A percentile compares a stretch with the other conserved stretches of the same genome.
Evolutionary conservation across 192 early-diverging fungal species (phyloP).

Genomic region (Coemansia interrupta): DNA sequence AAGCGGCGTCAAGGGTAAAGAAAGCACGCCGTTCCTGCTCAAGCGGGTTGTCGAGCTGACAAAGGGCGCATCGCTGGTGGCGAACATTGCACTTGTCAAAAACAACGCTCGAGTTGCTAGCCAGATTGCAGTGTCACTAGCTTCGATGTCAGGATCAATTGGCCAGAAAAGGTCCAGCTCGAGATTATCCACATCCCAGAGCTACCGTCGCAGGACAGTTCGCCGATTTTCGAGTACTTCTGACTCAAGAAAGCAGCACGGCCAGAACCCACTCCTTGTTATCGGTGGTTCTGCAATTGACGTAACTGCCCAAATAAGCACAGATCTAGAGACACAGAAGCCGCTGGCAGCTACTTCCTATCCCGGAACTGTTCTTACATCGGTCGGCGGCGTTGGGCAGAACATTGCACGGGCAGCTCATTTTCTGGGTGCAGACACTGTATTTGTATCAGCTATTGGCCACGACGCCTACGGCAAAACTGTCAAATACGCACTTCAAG

Average conservation of each 20-base stretch:
- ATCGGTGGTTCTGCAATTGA: constrained; percentile 87
- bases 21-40: constrained; percentile 91
- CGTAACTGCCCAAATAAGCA: constrained; percentile 52
- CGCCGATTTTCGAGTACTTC: neutral
- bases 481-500: constrained; percentile 54
- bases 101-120: constrained; percentile 85
- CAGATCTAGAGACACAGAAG: neutral
- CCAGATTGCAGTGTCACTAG: constrained; percentile 64
- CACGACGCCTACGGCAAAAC: constrained; percentile 63
- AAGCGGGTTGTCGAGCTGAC: constrained; percentile 81
- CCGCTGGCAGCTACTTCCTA: constrained; percentile 60
- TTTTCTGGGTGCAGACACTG: constrained; percentile 59
- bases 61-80: constrained; percentile 63
- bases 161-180: neutral
- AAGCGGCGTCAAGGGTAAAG: constrained; percentile 73
- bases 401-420: constrained; percentile 84
- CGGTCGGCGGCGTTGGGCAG: constrained; percentile 85
- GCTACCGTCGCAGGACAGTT: neutral
- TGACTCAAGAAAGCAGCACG: neutral
- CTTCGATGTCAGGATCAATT: constrained; percentile 17
- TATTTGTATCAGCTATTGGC: constrained; percentile 70
- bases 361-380: constrained; percentile 63
- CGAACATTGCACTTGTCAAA: constrained; percentile 82
- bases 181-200: neutral
- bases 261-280: constrained; percentile 61